Conservation (phyloP, 805 yeast genomes). For the Cyberlindnera samutprakarnensis region DNA sequence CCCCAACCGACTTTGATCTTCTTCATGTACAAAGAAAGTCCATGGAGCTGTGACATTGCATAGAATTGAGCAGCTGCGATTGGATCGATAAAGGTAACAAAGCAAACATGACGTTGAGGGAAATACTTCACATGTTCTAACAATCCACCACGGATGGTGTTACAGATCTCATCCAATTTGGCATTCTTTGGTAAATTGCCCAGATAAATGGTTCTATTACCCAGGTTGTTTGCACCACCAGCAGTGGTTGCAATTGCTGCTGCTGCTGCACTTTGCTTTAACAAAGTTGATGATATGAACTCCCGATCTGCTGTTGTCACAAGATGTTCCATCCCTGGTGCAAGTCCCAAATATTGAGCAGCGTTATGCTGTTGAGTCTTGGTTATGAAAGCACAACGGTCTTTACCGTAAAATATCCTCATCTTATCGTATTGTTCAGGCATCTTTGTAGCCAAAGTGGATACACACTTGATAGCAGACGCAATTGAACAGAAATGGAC, state of each 20-base stretch:
- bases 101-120: slow-evolving; percentile 84
- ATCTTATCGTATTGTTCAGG: slow-evolving; percentile 60
- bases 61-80: slow-evolving; percentile 96
- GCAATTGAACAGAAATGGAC: slow-evolving; percentile 83
- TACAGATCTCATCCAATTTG: slow-evolving; percentile 88
- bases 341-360: slow-evolving; percentile 86
- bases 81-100: slow-evolving; percentile 92
- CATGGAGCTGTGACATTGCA: slow-evolving; percentile 89
- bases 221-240: slow-evolving; percentile 87
- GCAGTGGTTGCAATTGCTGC: slow-evolving; percentile 95
- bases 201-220: slow-evolving; percentile 87
- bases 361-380: slow-evolving; percentile 96
- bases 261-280: slow-evolving; percentile 94
- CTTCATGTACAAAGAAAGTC: slow-evolving; percentile 77
- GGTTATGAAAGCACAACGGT: slow-evolving; percentile 89
- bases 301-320: slow-evolving; percentile 60
- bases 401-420: slow-evolving; percentile 87
- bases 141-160: slow-evolving; percentile 92
- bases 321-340: slow-evolving; percentile 81
- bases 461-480: slow-evolving; percentile 81
- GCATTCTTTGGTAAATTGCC: slow-evolving; percentile 88
- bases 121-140: slow-evolving; percentile 76
- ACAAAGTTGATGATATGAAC: slow-evolving; percentile 60
- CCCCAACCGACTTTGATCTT: slow-evolving; percentile 97
- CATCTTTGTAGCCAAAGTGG: slow-evolving; percentile 54